Conservation (phyloP, 345 rosid genomes). For the Lumnitzera racemosa region DNA sequence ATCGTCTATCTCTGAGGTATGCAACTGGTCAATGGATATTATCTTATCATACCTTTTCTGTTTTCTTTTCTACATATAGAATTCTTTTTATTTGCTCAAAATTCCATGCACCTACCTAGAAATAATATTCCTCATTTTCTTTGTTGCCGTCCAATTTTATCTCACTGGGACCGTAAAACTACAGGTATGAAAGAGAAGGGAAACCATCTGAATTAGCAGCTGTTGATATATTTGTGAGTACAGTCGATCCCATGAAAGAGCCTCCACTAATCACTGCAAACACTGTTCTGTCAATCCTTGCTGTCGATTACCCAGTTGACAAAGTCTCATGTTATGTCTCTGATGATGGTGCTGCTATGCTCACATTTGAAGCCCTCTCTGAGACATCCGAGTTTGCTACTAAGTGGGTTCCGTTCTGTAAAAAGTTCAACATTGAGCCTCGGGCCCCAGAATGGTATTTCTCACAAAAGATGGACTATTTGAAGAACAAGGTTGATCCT, state of each 20-base stretch:
- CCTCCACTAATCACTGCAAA: conserved; percentile 98
- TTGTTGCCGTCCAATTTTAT: background rate
- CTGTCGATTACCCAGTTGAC: conserved; percentile 96
- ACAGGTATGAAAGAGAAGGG: conserved; percentile 96
- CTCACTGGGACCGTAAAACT: conserved; percentile 8
- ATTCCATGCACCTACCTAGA: too few relatives aligned
- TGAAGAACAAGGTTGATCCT: conserved; percentile 91
- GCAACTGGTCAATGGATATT: background rate
- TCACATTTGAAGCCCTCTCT: conserved; percentile 96
- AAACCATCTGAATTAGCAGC: conserved; percentile 77
- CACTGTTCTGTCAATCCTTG: conserved; percentile 92
- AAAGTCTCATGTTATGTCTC: conserved; percentile 95
- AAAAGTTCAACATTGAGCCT: conserved; percentile 81
- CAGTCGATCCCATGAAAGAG: conserved; percentile 97
- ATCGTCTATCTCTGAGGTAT: conserved; percentile 88
- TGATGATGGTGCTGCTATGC: conserved; percentile 99
- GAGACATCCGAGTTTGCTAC: conserved; percentile 97
- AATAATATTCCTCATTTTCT: background rate
- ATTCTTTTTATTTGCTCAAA: too few relatives aligned
- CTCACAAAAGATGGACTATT: conserved; percentile 86
- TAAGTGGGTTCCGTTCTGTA: conserved; percentile 99
- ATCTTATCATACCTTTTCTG: too few relatives aligned
- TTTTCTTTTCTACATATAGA: too few relatives aligned
- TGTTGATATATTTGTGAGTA: conserved; percentile 84
- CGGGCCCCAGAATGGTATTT: conserved; percentile 99